Base-by-base conservation (phyloP, 805 yeast genomes). In the Ogataea populi-albae region DNA sequence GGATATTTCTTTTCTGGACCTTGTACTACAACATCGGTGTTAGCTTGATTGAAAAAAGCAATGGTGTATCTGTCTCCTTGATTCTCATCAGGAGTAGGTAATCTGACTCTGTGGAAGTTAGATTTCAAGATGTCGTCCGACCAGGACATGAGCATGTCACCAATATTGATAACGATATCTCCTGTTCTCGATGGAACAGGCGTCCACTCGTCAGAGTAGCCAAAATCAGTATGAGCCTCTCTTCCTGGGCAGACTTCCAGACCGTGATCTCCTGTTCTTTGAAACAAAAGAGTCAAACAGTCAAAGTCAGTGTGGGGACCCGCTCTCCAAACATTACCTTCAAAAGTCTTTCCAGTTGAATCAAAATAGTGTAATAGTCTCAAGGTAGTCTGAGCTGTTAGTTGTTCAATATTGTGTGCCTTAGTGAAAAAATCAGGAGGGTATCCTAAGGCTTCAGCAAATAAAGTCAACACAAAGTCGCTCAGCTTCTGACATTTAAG, bases 91-190 rank as follows among this genome's bases (percentile, higher is more conserved):
- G 42, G 37, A 4, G 29, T 27, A 4, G 65, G 61, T 3, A 53
- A 41, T 38, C 64, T 45, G 12, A 62, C 67, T 32, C 66, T 51
- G 41, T 60, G 66, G 41, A 58, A 62, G 35, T 57, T 62, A 4
- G 63, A 58, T 38, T 61, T 61, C 33, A 57, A 41, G 12, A 37
- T 37, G 32, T 57, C 65, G 37, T 62, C 66, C 3, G 59, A 50
- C 66, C 66, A 62, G 16, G 64, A 57, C 67, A 62, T 62, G 29
- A 62, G 40, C 66, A 61, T 60, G 38, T 62, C 66, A 8, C 67
- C 66, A 30, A 62, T 61, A 31, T 62, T 61, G 26, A 61, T 55
- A 15, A 61, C 65, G 32, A 62, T 58, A 8, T 59, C 61, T 6
- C 65, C 64, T 4, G 63, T 57, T 3, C 19, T 38, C 6, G 65